Evolutionary conservation across 148 eudicot genomes (phyloP), one percentile per base, ranked within the genome.

Genomic region (Amaranthus palmeri): DNA sequence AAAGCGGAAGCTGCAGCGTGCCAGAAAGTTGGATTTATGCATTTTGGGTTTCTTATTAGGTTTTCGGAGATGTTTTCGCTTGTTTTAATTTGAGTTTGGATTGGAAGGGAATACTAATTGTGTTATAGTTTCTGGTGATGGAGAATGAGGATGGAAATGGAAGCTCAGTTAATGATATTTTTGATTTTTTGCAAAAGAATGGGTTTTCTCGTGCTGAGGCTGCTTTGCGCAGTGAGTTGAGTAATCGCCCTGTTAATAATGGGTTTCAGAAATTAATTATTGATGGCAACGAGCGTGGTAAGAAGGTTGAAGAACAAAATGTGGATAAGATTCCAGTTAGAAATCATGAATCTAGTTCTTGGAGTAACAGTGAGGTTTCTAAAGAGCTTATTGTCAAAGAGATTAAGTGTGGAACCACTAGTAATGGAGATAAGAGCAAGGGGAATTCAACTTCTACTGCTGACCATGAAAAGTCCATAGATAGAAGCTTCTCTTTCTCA

Each of bases 361-460:
- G 68, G 65, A 78, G 61, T 72, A 79, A 68, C 42, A 78, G 63
- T 15, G 86, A 87, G 25, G 76, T 75, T 60, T 88, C 88, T 2
- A 83, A 85, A 44, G 99, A 95, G 83, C 90, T 92, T 70, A 86
- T 96, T 78, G 90, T 92, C 48, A 96, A 88, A 76, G 99, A 92
- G 77, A 92, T 96, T 72, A 93, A 88, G 79, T 82, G 84, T 68
- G 87, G 90, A 75, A 70, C 79, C 7, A 82, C 64, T 70, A 74
- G 72, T 77, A 85, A 80, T 84, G 91, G 84, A 46, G 71, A 84
- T 1, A 90, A 83, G 15, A 81, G 80, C 76, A 86, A 83, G 68
- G 72, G 88, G 88, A 87, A 80, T 70, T 77, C 74, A 56, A 18
- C 76, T 13, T 69, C 61, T 13, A 53, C 74, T 60, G 80, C 76